These are phyloP conservation scores for Fusarium sp. DNA, from an alignment of 2,329 filamentous ascomycete species.

Conservation along the genomic window DNA sequence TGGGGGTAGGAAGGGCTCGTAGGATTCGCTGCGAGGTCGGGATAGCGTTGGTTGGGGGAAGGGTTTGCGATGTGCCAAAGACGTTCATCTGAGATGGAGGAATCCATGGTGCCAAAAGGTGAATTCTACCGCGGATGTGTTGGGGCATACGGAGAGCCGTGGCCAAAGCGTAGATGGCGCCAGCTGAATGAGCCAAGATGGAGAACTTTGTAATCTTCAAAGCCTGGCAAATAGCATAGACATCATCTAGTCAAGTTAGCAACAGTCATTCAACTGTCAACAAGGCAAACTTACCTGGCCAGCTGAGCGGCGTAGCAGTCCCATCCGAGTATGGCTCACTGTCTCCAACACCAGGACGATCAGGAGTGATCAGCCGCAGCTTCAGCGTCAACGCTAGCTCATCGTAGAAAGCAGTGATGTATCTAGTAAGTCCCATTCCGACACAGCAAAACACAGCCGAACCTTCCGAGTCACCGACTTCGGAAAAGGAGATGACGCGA, in stretches of 20 bases:
- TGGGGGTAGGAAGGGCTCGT: conserved; percentile 86
- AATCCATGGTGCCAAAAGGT: conserved; percentile 96
- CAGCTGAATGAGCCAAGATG: conserved; percentile 93
- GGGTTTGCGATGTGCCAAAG: conserved; percentile 77
- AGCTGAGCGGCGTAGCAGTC: conserved; percentile 87
- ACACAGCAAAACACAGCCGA: conserved; percentile 96
- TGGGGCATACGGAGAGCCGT: conserved; percentile 96
- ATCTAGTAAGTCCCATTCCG: conserved; percentile 96
- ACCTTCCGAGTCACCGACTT: conserved; percentile 92
- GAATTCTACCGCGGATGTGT: conserved; percentile 92
- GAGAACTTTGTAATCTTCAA: conserved; percentile 97
- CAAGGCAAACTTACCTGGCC: conserved; percentile 77
- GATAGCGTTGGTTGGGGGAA: conserved; percentile 85
- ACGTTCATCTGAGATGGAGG: conserved; percentile 92
- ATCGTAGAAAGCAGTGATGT: conserved; percentile 97
- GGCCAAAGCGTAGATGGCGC: conserved; percentile 96
- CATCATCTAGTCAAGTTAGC: conserved; percentile 68
- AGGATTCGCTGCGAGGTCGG: conserved; percentile 93
- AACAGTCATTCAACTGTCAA: fast-evolving
- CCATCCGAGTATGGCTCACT: conserved; percentile 87
- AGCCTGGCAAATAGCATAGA: conserved; percentile 91
- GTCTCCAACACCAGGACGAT: conserved; percentile 92
- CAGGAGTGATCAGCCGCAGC: conserved; percentile 90
- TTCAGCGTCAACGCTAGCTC: conserved; percentile 91
- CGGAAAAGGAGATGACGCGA: conserved; percentile 92